phyloP scores from a whole-genome alignment of 305 asterid genomes.

The Petunia hybrid region DNA sequence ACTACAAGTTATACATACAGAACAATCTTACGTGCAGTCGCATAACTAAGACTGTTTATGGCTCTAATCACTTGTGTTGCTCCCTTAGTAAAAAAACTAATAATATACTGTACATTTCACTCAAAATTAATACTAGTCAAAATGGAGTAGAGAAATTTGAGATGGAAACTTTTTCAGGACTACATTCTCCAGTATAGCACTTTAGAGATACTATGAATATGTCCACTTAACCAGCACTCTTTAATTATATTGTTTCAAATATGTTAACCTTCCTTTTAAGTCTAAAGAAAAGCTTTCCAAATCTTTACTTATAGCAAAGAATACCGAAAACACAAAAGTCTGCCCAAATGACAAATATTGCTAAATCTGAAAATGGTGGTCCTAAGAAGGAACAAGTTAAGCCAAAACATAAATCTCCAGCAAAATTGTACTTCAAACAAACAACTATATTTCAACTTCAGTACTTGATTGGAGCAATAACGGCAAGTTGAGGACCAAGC shows the following conservation, averaged over 20 bases:
- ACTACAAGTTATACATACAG: no score
- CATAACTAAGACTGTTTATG: no score
- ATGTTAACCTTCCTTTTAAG: background rate
- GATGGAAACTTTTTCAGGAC: background rate
- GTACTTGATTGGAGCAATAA: constrained; percentile 71
- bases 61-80: no score
- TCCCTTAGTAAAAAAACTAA: background rate
- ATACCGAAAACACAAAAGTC: background rate
- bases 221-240: background rate
- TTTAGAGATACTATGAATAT: no score
- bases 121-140: background rate
- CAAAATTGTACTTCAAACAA: constrained; percentile 38
- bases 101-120: background rate
- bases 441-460: constrained; percentile 37
- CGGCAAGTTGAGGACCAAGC: constrained; percentile 71
- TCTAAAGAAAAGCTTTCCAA: background rate
- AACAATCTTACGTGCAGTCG: no score
- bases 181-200: no score
- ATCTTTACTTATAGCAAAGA: background rate
- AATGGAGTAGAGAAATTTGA: background rate
- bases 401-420: constrained; percentile 31
- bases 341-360: constrained; percentile 4
- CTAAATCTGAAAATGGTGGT: background rate
- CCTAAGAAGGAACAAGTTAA: constrained; percentile 34
- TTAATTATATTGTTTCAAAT: background rate